Percentiles rank a stretch among this genome's conserved stretches.
phyloP scores from a whole-genome alignment of 2,329 filamentous ascomycete genomes.

The Diaporthe nobilis region DNA sequence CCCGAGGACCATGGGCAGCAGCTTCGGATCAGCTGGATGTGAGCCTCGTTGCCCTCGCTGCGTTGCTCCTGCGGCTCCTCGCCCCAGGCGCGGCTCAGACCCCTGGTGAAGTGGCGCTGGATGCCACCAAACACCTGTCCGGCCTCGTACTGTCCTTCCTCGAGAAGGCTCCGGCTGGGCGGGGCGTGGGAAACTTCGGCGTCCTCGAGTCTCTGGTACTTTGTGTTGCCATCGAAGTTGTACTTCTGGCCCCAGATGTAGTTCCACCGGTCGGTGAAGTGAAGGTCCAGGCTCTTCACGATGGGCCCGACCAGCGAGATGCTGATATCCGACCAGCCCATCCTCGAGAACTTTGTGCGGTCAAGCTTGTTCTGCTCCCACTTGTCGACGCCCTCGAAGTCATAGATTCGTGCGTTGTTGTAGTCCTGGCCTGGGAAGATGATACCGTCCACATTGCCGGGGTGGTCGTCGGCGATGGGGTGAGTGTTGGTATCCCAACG shows the following conservation, averaged over 20 bases:
- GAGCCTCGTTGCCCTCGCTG: conserved; percentile 47
- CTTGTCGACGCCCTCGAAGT: conserved; percentile 82
- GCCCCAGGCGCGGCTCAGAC: conserved; percentile 56
- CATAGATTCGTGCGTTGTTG: conserved; percentile 89
- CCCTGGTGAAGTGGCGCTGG: conserved; percentile 51
- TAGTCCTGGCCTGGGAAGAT: conserved; percentile 93
- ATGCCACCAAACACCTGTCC: conserved; percentile 48
- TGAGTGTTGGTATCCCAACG: conserved; percentile 92
- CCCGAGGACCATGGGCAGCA: conserved; percentile 67
- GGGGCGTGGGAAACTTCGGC: conserved; percentile 44
- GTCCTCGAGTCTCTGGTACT: conserved; percentile 58
- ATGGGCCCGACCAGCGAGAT: conserved; percentile 82
- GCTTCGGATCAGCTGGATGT: conserved; percentile 64
- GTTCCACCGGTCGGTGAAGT: conserved; percentile 93
- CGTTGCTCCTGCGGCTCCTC: conserved; percentile 45
- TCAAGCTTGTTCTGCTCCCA: conserved; percentile 92
- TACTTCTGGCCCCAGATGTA: conserved; percentile 92
- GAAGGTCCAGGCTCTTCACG: conserved; percentile 79
- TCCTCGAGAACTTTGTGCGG: conserved; percentile 82
- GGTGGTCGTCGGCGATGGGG: conserved; percentile 86
- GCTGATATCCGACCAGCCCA: conserved; percentile 94
- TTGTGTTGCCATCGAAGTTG: conserved; percentile 61
- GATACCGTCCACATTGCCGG: conserved; percentile 80
- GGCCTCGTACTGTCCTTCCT: conserved; percentile 44
- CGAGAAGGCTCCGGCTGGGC: conserved; percentile 43